Evolutionary conservation across 192 early-diverging fungal genomes (phyloP).

Genomic region (Dimargaris xerosporica): DNA sequence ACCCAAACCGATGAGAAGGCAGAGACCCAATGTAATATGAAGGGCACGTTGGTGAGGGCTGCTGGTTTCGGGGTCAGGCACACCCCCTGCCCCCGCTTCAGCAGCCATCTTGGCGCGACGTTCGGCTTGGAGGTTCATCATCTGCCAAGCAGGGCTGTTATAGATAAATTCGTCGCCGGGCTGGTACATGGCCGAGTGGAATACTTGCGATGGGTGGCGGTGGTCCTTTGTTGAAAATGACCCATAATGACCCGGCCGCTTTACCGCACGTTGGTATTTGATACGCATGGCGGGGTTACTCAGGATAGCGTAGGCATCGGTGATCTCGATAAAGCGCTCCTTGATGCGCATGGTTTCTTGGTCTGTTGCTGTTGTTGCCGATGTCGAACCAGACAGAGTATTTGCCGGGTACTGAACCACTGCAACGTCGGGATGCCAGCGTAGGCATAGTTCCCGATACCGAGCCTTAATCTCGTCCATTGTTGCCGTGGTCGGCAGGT

Average conservation of each 20-base stretch:
- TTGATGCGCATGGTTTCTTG: not conserved
- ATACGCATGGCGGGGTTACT: not conserved
- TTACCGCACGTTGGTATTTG: not conserved
- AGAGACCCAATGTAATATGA: not conserved
- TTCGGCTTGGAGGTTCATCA: not conserved
- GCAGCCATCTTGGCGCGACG: not conserved
- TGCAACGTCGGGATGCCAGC: slow-evolving; percentile 7
- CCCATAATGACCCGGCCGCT: not conserved
- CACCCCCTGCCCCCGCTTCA: not conserved
- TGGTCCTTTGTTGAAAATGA: not conserved
- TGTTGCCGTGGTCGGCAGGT: not conserved
- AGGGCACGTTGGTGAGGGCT: not conserved
- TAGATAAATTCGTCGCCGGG: slow-evolving; percentile 7
- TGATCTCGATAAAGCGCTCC: slow-evolving; percentile 7
- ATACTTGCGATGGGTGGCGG: not conserved
- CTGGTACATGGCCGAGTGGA: not conserved
- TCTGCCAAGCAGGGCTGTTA: slow-evolving; percentile 4
- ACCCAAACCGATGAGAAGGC: not conserved
- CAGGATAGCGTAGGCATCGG: slow-evolving; percentile 6
- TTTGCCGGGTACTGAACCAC: not conserved
- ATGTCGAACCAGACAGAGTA: not conserved
- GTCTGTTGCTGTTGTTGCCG: not conserved
- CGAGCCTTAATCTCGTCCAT: slow-evolving; percentile 4
- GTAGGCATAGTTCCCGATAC: slow-evolving; percentile 11
- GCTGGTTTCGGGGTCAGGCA: not conserved